These are phyloP conservation scores for Cymbopogon flexuosus DNA, from an alignment of 202 grass and related monocot species.

Conservation along the genomic window DNA sequence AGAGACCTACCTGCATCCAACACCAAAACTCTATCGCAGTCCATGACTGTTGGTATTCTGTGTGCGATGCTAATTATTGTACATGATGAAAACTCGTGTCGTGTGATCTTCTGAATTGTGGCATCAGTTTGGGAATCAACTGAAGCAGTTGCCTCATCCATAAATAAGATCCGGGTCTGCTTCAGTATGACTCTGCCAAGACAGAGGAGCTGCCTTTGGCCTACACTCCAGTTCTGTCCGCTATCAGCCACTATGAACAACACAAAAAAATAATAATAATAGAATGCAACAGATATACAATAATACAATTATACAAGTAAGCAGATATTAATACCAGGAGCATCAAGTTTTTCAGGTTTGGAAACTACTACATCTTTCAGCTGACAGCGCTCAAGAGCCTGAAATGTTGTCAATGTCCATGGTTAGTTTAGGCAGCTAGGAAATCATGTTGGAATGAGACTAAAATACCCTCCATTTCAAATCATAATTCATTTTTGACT, in stretches of 20 bases:
- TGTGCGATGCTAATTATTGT: constrained; percentile 82
- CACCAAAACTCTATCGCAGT: constrained; percentile 63
- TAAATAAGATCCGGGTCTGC: constrained; percentile 48
- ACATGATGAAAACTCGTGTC: constrained; percentile 55
- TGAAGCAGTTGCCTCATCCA: constrained; percentile 85
- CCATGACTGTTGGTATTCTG: constrained; percentile 79
- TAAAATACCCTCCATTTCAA: not conserved
- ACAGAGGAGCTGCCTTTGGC: constrained; percentile 74
- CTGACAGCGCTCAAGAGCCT: constrained; percentile 74
- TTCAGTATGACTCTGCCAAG: constrained; percentile 66
- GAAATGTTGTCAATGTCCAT: not conserved
- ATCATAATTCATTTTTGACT: not conserved
- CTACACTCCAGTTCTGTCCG: constrained; percentile 79
- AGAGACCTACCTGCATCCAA: constrained; percentile 48
- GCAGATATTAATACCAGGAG: constrained; percentile 38
- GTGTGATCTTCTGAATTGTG: constrained; percentile 54
- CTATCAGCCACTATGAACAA: constrained; percentile 54
- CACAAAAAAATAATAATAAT: not conserved
- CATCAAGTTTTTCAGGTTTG: constrained; percentile 69
- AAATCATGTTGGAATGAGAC: not conserved
- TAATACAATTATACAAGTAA: not conserved
- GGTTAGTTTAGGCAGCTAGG: not conserved
- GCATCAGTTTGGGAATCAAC: constrained; percentile 72
- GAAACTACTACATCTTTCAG: constrained; percentile 64
- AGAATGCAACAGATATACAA: not conserved